A percentile compares a stretch with the other conserved stretches of the same genome.
Evolutionary conservation across 352 stramenopile genomes (phyloP).

Genomic region (Phytophthora constricta): DNA sequence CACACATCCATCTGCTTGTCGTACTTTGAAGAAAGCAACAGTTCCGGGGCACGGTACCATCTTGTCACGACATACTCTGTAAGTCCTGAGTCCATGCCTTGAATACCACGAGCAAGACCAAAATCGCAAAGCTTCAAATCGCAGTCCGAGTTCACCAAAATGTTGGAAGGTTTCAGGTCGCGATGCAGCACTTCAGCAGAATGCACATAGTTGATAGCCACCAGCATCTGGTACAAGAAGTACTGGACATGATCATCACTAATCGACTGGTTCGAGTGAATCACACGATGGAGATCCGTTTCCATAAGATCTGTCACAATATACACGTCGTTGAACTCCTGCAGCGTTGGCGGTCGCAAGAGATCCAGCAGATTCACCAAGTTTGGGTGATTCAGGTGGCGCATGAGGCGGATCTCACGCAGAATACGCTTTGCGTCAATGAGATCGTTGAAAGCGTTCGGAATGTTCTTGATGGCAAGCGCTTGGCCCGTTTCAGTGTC

Average conservation of each 20-base stretch:
- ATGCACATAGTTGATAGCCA: slow-evolving; percentile 82
- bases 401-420: slow-evolving; percentile 89
- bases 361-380: slow-evolving; percentile 85
- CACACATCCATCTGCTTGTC: slow-evolving; percentile 91
- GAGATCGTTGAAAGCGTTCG: slow-evolving; percentile 92
- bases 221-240: slow-evolving; percentile 83
- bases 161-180: slow-evolving; percentile 82
- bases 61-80: slow-evolving; percentile 93
- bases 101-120: slow-evolving; percentile 73
- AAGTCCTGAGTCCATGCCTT: slow-evolving; percentile 78
- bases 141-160: slow-evolving; percentile 84
- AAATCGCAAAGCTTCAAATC: slow-evolving; percentile 87
- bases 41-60: slow-evolving; percentile 93
- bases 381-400: slow-evolving; percentile 85
- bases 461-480: slow-evolving; percentile 97
- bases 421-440: slow-evolving; percentile 90
- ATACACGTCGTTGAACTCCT: slow-evolving; percentile 92
- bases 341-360: slow-evolving; percentile 76
- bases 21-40: slow-evolving; percentile 92
- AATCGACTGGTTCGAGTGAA: slow-evolving; percentile 85
- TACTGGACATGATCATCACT: slow-evolving; percentile 83
- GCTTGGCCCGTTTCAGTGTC: slow-evolving; percentile 87
- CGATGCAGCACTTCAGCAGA: slow-evolving; percentile 81
- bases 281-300: slow-evolving; percentile 78
- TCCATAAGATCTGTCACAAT: slow-evolving; percentile 86